Conservation (phyloP, 2,329 filamentous ascomycete species). For the Aspergillus phoenicis region DNA sequence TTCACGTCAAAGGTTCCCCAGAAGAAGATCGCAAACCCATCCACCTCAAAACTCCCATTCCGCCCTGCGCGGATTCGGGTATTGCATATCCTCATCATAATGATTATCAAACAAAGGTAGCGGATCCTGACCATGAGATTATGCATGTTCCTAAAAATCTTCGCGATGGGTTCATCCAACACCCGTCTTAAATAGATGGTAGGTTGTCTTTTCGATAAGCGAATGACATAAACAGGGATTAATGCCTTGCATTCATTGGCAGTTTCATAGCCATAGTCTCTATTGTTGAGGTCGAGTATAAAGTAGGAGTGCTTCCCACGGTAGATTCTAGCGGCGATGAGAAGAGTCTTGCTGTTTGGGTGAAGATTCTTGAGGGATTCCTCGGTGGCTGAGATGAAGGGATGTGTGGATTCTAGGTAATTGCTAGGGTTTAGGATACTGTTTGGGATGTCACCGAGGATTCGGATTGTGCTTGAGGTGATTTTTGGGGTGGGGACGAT, state of each 20-base stretch:
- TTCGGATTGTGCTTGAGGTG: constrained; percentile 4
- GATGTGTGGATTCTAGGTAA: constrained; percentile 16
- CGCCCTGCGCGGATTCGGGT: not conserved
- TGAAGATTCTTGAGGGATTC: not conserved
- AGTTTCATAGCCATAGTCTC: constrained; percentile 18
- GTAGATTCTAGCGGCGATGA: constrained; percentile 14
- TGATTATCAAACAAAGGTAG: constrained; percentile 19
- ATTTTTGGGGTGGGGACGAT: not conserved
- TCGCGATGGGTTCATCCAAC: constrained; percentile 13
- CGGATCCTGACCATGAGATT: constrained; percentile 17
- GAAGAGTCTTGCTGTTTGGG: constrained; percentile 10
- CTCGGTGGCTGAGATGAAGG: constrained; percentile 12
- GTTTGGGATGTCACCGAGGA: constrained; percentile 19
- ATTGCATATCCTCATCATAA: not conserved
- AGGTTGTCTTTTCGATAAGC: constrained; percentile 8
- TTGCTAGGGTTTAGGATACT: constrained; percentile 6
- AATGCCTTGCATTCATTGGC: constrained; percentile 12
- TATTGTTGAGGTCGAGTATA: constrained; percentile 19
- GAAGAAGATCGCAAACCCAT: too few relatives aligned
- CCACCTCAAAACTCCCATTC: too few relatives aligned
- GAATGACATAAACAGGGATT: constrained; percentile 19
- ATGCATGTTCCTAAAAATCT: constrained; percentile 14
- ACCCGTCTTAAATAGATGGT: constrained; percentile 6
- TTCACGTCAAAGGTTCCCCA: too few relatives aligned
- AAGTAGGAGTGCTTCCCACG: constrained; percentile 17